Evolutionary conservation across 2,329 filamentous ascomycete species (phyloP).

Genomic region (Botrytis deweyae): DNA sequence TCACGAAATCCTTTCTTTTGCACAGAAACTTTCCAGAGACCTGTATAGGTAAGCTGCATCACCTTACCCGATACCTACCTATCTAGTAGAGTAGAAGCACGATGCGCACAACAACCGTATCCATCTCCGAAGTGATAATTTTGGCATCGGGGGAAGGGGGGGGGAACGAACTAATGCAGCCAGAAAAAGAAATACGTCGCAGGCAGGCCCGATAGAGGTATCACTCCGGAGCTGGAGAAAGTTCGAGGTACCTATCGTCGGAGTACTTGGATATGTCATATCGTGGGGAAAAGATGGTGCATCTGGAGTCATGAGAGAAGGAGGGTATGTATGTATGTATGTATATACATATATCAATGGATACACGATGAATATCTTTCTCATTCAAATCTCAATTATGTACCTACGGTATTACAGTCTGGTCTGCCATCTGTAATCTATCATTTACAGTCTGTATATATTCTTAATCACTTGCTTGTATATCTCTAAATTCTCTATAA

Average conservation of each 20-base stretch:
- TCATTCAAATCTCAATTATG: background rate
- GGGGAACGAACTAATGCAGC: background rate
- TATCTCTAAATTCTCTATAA: background rate
- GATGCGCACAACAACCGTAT: background rate
- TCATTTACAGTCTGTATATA: background rate
- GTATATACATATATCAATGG: background rate
- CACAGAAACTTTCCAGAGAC: background rate
- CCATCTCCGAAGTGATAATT: background rate
- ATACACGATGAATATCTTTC: background rate
- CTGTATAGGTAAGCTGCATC: too few relatives aligned
- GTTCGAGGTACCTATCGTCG: too few relatives aligned
- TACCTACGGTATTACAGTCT: background rate
- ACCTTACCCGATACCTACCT: background rate
- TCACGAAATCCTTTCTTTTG: background rate
- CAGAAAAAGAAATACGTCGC: background rate
- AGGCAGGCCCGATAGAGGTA: background rate
- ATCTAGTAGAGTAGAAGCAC: background rate
- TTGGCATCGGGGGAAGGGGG: background rate
- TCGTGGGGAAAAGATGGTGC: background rate
- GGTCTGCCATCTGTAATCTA: too few relatives aligned
- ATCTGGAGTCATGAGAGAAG: background rate
- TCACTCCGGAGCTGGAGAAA: background rate
- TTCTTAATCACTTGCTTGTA: background rate
- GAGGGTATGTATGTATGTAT: background rate
- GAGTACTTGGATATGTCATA: background rate